These are phyloP conservation scores for Pythium plurisporium DNA, from an alignment of 352 stramenopile genomes.

Conservation along the genomic window DNA sequence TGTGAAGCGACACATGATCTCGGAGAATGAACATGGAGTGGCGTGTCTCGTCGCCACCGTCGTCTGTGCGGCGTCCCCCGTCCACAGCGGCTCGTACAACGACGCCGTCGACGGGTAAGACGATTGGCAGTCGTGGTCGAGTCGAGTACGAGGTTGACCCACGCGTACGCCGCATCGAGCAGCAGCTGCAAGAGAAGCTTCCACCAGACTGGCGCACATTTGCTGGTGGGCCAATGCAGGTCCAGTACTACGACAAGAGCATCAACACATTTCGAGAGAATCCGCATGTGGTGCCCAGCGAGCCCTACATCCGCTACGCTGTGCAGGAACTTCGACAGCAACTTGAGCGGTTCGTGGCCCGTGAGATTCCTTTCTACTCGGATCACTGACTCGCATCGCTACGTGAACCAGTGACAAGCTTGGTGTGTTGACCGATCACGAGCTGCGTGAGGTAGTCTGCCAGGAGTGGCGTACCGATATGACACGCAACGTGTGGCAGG, in stretches of 20 bases:
- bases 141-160: slow-evolving; percentile 37
- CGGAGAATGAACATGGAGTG: neutral
- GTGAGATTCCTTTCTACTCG: too few relatives aligned
- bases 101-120: neutral
- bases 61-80: neutral
- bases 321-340: slow-evolving; percentile 36
- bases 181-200: slow-evolving; percentile 41
- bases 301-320: slow-evolving; percentile 42
- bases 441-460: slow-evolving; percentile 39
- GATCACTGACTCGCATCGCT: too few relatives aligned
- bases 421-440: slow-evolving; percentile 30
- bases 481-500: slow-evolving; percentile 42
- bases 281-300: slow-evolving; percentile 34
- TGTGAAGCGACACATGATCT: neutral
- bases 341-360: slow-evolving; percentile 34
- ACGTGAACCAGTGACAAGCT: slow-evolving; percentile 10
- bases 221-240: slow-evolving; percentile 43
- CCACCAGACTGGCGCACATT: slow-evolving; percentile 40
- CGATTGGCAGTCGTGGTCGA: neutral
- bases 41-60: neutral
- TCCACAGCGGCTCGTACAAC: neutral
- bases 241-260: slow-evolving; percentile 53
- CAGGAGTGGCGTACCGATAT: slow-evolving; percentile 71
- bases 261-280: slow-evolving; percentile 71
- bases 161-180: slow-evolving; percentile 48